Conservation (phyloP, 2,329 filamentous ascomycete genomes). For the Fusarium bactridioides region DNA sequence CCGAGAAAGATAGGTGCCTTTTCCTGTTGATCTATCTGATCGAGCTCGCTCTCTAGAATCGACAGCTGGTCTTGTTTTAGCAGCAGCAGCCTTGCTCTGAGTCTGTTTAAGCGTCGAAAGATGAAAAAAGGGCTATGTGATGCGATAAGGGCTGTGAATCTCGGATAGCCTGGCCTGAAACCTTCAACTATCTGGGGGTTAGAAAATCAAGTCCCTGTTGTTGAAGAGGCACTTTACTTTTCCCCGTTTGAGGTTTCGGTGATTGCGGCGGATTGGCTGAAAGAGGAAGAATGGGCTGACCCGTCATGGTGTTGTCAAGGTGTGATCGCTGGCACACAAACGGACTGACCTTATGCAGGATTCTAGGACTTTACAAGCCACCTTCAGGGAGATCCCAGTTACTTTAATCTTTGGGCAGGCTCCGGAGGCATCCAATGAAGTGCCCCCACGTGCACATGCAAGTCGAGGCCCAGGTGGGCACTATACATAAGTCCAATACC, state of each 20-base stretch:
- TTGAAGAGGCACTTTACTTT: not conserved
- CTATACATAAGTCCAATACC: not conserved
- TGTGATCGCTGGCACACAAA: not conserved
- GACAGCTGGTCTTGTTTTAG: not conserved
- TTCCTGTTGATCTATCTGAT: not conserved
- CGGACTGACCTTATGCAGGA: not conserved
- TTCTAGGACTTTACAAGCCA: not conserved
- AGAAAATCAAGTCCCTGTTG: fast-evolving
- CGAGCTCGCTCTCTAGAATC: not conserved
- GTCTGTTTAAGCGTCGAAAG: not conserved
- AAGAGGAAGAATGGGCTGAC: not conserved
- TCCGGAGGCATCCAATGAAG: not conserved
- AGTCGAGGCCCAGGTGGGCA: not conserved
- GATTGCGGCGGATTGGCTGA: not conserved
- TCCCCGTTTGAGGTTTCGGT: not conserved
- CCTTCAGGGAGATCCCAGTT: not conserved
- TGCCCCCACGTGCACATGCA: not conserved
- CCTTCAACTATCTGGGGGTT: not conserved
- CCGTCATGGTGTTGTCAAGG: not conserved
- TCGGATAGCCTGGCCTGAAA: not conserved
- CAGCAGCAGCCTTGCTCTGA: not conserved
- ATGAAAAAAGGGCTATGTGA: not conserved
- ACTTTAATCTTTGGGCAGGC: not conserved
- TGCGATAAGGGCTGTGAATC: not conserved
- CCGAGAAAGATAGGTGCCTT: not conserved